These are phyloP conservation scores for Penstemon newberryi DNA, from an alignment of 257 asterid genomes.

Conservation along the genomic window DNA sequence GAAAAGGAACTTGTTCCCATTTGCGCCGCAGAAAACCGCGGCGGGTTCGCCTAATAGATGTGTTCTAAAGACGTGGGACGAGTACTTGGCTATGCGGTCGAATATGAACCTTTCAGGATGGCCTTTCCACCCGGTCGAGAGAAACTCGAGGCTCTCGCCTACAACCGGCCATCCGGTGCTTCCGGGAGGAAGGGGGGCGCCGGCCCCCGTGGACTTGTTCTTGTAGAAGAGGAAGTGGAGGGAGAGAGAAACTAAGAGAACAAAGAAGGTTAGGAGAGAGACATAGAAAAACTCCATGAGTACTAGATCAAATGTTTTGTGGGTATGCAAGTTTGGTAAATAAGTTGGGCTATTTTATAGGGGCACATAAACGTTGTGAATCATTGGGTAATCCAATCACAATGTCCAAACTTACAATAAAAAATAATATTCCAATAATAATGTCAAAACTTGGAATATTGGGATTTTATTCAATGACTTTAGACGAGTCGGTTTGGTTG, in stretches of 20 bases:
- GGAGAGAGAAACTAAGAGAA: constrained; percentile 23
- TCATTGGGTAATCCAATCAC: too few species aligned
- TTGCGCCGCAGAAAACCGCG: constrained; percentile 52
- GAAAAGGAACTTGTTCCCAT: constrained; percentile 58
- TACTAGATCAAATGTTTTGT: too few species aligned
- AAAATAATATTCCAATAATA: too few species aligned
- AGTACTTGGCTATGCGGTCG: constrained; percentile 47
- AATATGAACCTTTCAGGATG: constrained; percentile 57
- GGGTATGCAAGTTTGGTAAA: too few species aligned
- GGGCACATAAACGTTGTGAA: too few species aligned
- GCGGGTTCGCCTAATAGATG: constrained; percentile 50
- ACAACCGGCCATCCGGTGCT: constrained; percentile 48
- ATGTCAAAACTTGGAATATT: too few species aligned
- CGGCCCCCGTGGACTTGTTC: constrained; percentile 1
- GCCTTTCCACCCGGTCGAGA: constrained; percentile 54
- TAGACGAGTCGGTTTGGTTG: too few species aligned
- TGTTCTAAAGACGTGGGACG: constrained; percentile 44
- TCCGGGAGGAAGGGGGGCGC: constrained; percentile 46
- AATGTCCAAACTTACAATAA: too few species aligned
- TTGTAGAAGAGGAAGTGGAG: constrained; percentile 27
- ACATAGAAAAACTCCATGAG: constrained; percentile 29
- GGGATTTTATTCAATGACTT: too few species aligned
- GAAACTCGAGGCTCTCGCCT: constrained; percentile 57
- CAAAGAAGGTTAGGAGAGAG: constrained; percentile 22
- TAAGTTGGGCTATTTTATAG: too few species aligned